phyloP scores from a whole-genome alignment of 202 grass and related monocot species.

The Musa balbisiana region DNA sequence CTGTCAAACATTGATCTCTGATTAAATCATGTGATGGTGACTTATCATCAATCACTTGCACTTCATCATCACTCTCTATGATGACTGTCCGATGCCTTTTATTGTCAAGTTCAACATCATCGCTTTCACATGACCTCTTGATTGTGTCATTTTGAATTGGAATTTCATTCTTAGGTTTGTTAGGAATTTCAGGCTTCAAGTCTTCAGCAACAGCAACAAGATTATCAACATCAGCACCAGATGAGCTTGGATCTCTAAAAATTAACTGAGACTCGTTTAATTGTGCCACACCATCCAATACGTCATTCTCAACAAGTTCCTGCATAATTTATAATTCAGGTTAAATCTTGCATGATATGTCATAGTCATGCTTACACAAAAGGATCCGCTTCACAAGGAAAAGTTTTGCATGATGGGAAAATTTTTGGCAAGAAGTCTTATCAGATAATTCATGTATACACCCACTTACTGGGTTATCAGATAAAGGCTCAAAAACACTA shows the following conservation, averaged over 20 bases:
- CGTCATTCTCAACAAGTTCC: constrained; percentile 32
- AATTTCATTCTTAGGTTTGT: constrained; percentile 18
- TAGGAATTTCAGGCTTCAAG: constrained; percentile 15
- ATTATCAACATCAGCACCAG: constrained; percentile 24
- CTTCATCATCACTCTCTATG: constrained; percentile 73
- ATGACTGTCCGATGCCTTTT: constrained; percentile 46
- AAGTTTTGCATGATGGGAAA: background rate
- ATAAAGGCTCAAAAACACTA: background rate
- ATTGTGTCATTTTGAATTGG: constrained; percentile 22
- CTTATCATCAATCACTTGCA: constrained; percentile 26
- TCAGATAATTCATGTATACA: background rate
- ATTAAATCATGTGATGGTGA: constrained; percentile 19
- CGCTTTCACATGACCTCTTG: constrained; percentile 48
- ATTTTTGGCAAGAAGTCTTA: background rate
- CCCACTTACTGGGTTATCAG: background rate
- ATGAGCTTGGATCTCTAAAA: constrained; percentile 24
- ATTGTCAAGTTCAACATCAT: constrained; percentile 29
- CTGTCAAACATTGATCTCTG: constrained; percentile 17
- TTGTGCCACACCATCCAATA: constrained; percentile 9
- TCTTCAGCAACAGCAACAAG: constrained; percentile 26
- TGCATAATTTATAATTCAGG: constrained; percentile 23
- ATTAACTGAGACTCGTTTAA: constrained; percentile 26
- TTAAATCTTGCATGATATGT: background rate
- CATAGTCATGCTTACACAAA: background rate
- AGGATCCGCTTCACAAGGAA: background rate